phyloP scores from a whole-genome alignment of 2,329 filamentous ascomycete genomes.

The Diaporthe capsici region DNA sequence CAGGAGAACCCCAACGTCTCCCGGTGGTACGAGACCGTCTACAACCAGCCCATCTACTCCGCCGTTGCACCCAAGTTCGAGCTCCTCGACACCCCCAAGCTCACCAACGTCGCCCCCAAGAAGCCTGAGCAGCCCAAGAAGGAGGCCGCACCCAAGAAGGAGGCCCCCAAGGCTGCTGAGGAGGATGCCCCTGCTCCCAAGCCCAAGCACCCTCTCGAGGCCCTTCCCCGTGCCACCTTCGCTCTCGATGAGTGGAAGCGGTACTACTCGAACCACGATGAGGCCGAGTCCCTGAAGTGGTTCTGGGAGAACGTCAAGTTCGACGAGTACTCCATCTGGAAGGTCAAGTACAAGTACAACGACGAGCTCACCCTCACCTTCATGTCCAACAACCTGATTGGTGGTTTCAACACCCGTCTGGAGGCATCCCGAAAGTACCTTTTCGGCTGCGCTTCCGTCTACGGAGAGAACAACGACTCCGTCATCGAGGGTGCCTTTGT shows the following conservation, averaged over 20 bases:
- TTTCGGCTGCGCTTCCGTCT: constrained; percentile 92
- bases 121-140: constrained; percentile 82
- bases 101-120: constrained; percentile 78
- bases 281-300: constrained; percentile 88
- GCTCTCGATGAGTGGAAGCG: constrained; percentile 98
- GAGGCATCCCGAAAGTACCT: constrained; percentile 98
- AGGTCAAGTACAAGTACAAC: constrained; percentile 98
- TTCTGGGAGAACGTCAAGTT: constrained; percentile 98
- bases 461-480: constrained; percentile 88
- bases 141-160: constrained; percentile 63
- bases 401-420: constrained; percentile 97
- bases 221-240: constrained; percentile 83
- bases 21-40: constrained; percentile 95
- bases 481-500: constrained; percentile 95
- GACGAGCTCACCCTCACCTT: constrained; percentile 96
- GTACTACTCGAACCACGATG: constrained; percentile 97
- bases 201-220: constrained; percentile 95
- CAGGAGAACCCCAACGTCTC: constrained; percentile 84
- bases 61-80: constrained; percentile 81
- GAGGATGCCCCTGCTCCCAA: constrained; percentile 78
- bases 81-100: constrained; percentile 87
- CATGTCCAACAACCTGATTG: constrained; percentile 99
- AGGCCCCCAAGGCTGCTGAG: constrained; percentile 58
- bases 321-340: constrained; percentile 96
- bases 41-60: constrained; percentile 92